Conservation (phyloP, 1,139 yeast genomes). For the Nakaseomyces bracarensis region DNA sequence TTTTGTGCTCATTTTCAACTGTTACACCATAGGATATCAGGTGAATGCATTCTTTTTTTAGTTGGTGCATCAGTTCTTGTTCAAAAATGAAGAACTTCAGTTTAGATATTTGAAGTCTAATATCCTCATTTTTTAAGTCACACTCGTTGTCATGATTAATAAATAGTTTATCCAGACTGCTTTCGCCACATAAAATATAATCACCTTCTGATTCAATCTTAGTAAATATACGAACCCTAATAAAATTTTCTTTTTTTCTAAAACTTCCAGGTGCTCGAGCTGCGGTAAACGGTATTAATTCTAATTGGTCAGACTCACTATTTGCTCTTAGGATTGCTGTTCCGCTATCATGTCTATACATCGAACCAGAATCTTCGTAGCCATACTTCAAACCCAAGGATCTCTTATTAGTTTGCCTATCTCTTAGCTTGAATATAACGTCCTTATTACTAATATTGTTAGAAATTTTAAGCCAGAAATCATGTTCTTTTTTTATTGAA, state of each 20-base stretch:
- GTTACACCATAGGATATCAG: conserved; percentile 67
- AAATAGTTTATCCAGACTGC: conserved; percentile 19
- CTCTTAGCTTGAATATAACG: conserved; percentile 61
- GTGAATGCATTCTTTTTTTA: conserved; percentile 66
- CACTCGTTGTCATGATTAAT: conserved; percentile 10
- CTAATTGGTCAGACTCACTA: conserved; percentile 32
- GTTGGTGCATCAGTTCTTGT: conserved; percentile 59
- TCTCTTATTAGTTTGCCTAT: conserved; percentile 41
- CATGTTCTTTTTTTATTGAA: conserved; percentile 55
- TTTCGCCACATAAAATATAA: conserved; percentile 33
- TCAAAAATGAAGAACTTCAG: conserved; percentile 74
- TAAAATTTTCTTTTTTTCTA: conserved; percentile 29
- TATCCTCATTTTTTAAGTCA: conserved; percentile 28
- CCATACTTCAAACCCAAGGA: conserved; percentile 77
- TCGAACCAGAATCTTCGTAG: conserved; percentile 84
- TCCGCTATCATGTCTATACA: conserved; percentile 59
- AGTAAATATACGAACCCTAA: conserved; percentile 47
- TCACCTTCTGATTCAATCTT: conserved; percentile 52
- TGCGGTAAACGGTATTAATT: conserved; percentile 33
- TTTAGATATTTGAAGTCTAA: conserved; percentile 46
- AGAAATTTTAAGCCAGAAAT: conserved; percentile 57
- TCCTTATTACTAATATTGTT: conserved; percentile 49
- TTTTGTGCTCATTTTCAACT: conserved; percentile 55
- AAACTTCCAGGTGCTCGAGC: conserved; percentile 10
- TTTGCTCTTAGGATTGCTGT: conserved; percentile 52